These are phyloP conservation scores for Nicotiana paniculata DNA, from an alignment of 257 asterid species.

Conservation along the genomic window DNA sequence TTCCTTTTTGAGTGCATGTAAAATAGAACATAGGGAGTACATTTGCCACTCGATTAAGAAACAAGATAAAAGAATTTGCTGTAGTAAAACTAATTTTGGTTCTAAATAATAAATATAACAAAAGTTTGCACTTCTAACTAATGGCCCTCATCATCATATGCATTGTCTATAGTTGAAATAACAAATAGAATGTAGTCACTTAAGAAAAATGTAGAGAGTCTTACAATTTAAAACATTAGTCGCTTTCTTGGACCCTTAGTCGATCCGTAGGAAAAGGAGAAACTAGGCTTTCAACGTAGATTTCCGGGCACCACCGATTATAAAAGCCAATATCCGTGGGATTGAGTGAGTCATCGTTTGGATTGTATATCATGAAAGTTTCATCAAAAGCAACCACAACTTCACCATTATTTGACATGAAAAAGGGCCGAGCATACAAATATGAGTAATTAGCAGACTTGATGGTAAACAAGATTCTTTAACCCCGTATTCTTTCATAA, in stretches of 20 bases:
- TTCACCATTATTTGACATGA: slow-evolving; percentile 27
- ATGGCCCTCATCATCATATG: no score
- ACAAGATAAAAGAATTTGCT: neutral
- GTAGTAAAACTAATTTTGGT: neutral
- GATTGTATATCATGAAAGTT: slow-evolving; percentile 24
- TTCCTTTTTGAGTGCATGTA: no score
- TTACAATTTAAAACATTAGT: no score
- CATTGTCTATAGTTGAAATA: neutral
- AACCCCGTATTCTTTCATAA: slow-evolving; percentile 22
- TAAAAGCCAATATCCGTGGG: slow-evolving; percentile 1
- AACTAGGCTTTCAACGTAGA: slow-evolving; percentile 44
- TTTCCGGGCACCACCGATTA: neutral
- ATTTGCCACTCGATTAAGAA: no score
- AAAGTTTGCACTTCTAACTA: neutral
- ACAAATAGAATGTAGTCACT: neutral
- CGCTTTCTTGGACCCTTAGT: neutral
- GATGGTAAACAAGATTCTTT: slow-evolving; percentile 15
- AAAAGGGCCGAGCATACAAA: slow-evolving; percentile 8
- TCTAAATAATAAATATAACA: neutral
- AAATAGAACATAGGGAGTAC: no score
- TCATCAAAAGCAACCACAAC: slow-evolving; percentile 28
- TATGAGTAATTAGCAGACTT: slow-evolving; percentile 24
- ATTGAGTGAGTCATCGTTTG: slow-evolving; percentile 17
- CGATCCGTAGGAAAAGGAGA: neutral
- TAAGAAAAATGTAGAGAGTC: neutral